Base-by-base conservation (phyloP, 2,329 filamentous ascomycete species). In the Alternaria longipes region DNA sequence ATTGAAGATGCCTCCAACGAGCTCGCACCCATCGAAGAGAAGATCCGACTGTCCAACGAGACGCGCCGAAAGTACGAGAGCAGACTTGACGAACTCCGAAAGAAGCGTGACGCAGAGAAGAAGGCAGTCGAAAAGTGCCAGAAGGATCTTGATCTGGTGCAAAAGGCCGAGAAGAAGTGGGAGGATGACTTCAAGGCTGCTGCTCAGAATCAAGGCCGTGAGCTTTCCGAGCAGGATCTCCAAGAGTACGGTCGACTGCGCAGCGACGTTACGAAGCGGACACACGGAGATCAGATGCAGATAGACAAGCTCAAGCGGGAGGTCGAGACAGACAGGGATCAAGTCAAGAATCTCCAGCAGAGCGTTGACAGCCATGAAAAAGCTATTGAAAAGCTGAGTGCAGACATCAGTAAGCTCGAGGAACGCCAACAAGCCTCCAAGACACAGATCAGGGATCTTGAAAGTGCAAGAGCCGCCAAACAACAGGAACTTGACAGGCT, bases 11-110 rank as follows among this genome's bases (percentile, higher is more conserved):
- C 91, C 68, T 89, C 94, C 70, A 96, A 93, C 74, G 89, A 88
- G 36, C 85, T 99, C 5, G 89, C 98, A 8, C 95, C 95, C 0
- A 89, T 98, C 61, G 90, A 97, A 53, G 93, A 97, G 78, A 98
- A 98, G 81, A 91, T 99, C 40, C 69, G 71, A 4, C 90, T 97
- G 64, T 91, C 91, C 7, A 88, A 84, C 14, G 86, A 87, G 64
- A 90, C 94, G 64, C 84, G 93, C 38, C 87, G 89, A 52, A 87
- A 85, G 62, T 87, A 91, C 59, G 86, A 89, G 61, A 85, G 85
- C 40, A 88, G 91, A 59, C 89, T 93, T 49, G 85, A 87, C 3
- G 87, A 89, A 24, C 88, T 97, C 36, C 84, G 84, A 50, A 93
- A 91, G 75, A 92, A 97, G 74, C 88, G 90, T 18, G 90, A 94